Percentiles rank a stretch among this genome's conserved stretches.
Conservation (phyloP, 331 rosid species). For the Acacia concinna region DNA sequence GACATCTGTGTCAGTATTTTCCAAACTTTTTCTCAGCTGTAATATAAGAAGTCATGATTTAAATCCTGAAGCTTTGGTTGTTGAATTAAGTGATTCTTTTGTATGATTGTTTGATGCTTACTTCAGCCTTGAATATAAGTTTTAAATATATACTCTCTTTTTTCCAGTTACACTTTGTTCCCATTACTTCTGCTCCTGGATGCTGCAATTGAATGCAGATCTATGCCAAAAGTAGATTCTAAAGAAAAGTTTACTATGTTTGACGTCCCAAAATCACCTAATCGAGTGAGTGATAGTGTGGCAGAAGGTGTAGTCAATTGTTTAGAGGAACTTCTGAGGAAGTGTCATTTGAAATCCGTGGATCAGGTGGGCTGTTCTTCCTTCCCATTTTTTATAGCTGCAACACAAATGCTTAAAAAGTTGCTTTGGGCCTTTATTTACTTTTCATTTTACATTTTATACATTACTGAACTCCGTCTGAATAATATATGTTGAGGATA, state of each 20-base stretch:
- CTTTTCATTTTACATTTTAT: not conserved
- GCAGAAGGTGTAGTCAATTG: constrained; percentile 88
- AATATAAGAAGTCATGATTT: not conserved
- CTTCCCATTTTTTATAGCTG: constrained; percentile 19
- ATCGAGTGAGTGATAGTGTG: constrained; percentile 65
- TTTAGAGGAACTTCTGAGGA: constrained; percentile 77
- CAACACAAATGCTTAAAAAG: not conserved
- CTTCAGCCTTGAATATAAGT: not conserved
- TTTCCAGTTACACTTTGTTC: constrained; percentile 72
- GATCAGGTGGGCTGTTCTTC: constrained; percentile 72
- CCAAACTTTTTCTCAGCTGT: not conserved
- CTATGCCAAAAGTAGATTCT: constrained; percentile 54
- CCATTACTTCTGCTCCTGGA: constrained; percentile 84
- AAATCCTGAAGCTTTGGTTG: not conserved
- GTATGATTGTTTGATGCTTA: not conserved
- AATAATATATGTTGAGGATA: no score
- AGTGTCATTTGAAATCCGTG: constrained; percentile 76
- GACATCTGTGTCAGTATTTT: not conserved
- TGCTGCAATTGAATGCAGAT: constrained; percentile 72
- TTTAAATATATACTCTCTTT: not conserved
- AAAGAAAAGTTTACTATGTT: constrained; percentile 36
- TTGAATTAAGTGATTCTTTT: not conserved
- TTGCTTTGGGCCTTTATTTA: not conserved
- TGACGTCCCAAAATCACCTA: constrained; percentile 36
- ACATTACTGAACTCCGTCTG: no score